Percentiles rank a stretch among this genome's conserved stretches.
phyloP scores from a whole-genome alignment of 2,329 filamentous ascomycete species.

The Penicillium sp. region DNA sequence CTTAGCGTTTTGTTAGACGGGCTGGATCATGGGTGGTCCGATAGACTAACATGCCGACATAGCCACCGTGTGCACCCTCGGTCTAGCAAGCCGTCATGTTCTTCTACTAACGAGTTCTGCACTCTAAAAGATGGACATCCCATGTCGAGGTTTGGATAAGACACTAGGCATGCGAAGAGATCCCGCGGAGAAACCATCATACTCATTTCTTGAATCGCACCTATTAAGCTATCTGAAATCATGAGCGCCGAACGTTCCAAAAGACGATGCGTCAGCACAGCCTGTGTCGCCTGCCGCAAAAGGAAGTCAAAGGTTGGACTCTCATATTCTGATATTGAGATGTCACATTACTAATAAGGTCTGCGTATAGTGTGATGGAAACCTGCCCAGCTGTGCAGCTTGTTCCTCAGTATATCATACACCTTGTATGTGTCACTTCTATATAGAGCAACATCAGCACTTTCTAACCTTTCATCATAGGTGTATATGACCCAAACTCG shows the following conservation, averaged over 20 bases:
- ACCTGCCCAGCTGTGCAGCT: conserved; percentile 87
- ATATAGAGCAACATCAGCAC: neutral
- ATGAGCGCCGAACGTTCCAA: conserved; percentile 49
- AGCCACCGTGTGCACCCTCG: neutral
- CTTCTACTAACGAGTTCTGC: neutral
- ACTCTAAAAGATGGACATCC: conserved; percentile 14
- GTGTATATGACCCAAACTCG: conserved; percentile 92
- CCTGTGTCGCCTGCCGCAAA: conserved; percentile 74
- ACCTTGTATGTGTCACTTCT: conserved; percentile 32
- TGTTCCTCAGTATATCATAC: conserved; percentile 82
- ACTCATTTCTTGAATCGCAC: conserved; percentile 6
- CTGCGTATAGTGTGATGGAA: conserved; percentile 72
- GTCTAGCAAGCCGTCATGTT: neutral
- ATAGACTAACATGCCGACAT: conserved; percentile 8
- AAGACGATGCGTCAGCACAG: conserved; percentile 77
- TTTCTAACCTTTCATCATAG: conserved; percentile 52
- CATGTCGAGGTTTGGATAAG: conserved; percentile 18
- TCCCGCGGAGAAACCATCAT: conserved; percentile 18
- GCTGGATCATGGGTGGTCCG: neutral
- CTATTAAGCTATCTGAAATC: conserved; percentile 19
- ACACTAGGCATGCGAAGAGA: conserved; percentile 24
- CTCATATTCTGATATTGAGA: neutral
- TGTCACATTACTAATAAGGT: conserved; percentile 3
- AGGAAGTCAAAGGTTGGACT: conserved; percentile 66
- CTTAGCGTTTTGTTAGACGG: neutral